These are phyloP conservation scores for Lindgomyces ingoldianus DNA, from an alignment of 495 filamentous ascomycete genomes.

Conservation along the genomic window DNA sequence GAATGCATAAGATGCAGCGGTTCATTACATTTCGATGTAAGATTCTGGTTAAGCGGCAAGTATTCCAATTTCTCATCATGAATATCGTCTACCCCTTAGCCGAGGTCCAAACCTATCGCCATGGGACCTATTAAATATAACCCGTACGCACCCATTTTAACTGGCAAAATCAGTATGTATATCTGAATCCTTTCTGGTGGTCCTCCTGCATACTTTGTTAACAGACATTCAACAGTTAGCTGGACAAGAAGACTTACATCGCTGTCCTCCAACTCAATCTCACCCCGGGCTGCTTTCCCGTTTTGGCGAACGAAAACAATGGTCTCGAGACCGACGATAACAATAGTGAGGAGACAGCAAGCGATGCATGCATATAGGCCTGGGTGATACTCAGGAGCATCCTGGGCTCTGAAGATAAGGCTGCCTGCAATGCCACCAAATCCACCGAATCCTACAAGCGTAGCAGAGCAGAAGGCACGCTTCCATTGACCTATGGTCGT, in stretches of 20 bases:
- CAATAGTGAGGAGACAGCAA: slow-evolving; percentile 26
- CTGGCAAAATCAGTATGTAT: neutral
- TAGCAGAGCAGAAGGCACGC: slow-evolving; percentile 40
- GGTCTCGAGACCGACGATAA: slow-evolving; percentile 24
- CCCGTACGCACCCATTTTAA: neutral
- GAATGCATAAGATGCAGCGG: too few species aligned
- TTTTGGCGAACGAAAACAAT: slow-evolving; percentile 30
- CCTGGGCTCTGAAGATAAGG: slow-evolving; percentile 39
- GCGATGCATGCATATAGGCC: slow-evolving; percentile 40
- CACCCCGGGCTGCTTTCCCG: slow-evolving; percentile 35
- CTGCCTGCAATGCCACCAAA: slow-evolving; percentile 41
- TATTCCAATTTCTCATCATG: neutral
- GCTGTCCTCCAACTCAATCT: slow-evolving; percentile 34
- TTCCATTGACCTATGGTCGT: slow-evolving; percentile 38
- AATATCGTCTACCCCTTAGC: neutral
- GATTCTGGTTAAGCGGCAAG: too few species aligned
- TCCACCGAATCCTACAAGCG: slow-evolving; percentile 42
- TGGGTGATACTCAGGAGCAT: slow-evolving; percentile 35
- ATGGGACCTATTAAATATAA: neutral
- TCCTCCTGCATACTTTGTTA: neutral
- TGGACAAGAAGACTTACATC: slow-evolving; percentile 21
- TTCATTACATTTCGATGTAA: too few species aligned
- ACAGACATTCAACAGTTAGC: neutral
- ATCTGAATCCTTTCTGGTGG: neutral
- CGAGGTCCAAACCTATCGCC: neutral